phyloP scores from a whole-genome alignment of 305 asterid species.

The Fraxinus floribunda region DNA sequence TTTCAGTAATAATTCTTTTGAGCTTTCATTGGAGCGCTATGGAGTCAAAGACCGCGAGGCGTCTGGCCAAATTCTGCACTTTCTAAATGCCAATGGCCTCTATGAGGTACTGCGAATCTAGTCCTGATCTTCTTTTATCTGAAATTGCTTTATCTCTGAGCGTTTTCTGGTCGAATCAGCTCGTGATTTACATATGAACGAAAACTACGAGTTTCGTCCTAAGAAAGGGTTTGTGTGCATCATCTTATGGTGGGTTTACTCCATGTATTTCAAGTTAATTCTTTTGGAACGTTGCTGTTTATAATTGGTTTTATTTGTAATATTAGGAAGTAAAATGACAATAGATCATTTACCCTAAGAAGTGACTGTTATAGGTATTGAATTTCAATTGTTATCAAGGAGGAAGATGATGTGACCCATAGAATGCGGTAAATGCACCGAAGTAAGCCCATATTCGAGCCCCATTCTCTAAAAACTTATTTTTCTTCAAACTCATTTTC shows the following conservation, averaged over 20 bases:
- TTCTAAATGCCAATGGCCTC: conserved; percentile 37
- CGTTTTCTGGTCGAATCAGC: neutral
- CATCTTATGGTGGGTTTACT: neutral
- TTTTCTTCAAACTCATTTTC: no score
- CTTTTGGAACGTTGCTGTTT: neutral
- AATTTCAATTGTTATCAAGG: neutral
- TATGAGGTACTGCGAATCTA: conserved; percentile 46
- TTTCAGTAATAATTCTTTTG: conserved; percentile 63
- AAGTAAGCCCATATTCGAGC: neutral
- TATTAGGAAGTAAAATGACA: neutral
- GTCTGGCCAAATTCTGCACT: conserved; percentile 52
- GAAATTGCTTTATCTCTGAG: neutral
- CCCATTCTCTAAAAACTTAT: no score
- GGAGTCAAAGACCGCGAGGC: conserved; percentile 62
- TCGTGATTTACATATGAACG: neutral
- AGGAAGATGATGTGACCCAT: neutral
- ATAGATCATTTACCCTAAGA: neutral
- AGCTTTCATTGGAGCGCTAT: conserved; percentile 56
- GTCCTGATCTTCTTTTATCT: neutral
- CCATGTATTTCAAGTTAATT: neutral
- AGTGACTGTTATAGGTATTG: neutral
- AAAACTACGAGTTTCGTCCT: neutral
- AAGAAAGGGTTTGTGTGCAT: neutral
- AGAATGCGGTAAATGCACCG: neutral
- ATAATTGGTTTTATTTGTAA: neutral